Conservation (phyloP, 2,329 filamentous ascomycete genomes). For the Gaeumannomyces tritici region DNA sequence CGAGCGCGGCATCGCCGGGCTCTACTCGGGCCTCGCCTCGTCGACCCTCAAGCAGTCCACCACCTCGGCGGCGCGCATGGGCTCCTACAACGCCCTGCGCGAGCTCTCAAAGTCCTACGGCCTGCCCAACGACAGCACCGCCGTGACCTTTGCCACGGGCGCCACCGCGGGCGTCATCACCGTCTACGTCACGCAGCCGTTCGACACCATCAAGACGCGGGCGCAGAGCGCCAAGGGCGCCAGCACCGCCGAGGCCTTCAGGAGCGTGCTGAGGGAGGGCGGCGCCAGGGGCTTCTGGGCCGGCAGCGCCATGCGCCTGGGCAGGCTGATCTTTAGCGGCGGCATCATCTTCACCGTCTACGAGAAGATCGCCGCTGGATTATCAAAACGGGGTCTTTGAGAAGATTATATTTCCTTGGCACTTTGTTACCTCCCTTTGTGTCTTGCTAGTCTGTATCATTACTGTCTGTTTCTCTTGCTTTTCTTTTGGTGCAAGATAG, state of each 20-base stretch:
- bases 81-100: slow-evolving; percentile 36
- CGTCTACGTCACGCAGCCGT: slow-evolving; percentile 49
- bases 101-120: slow-evolving; percentile 16
- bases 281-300: slow-evolving; percentile 55
- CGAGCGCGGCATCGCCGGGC: slow-evolving; percentile 28
- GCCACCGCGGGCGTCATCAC: slow-evolving; percentile 51
- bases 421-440: no score
- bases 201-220: slow-evolving; percentile 55
- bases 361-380: slow-evolving; percentile 32
- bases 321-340: slow-evolving; percentile 54
- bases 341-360: slow-evolving; percentile 57
- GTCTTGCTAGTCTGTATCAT: no score
- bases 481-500: no score
- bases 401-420: no score
- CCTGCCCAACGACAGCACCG: slow-evolving; percentile 11
- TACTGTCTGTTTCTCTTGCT: no score
- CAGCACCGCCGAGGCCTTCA: slow-evolving; percentile 45
- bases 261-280: slow-evolving; percentile 42
- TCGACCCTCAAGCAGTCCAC: slow-evolving; percentile 38
- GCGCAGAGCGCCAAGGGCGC: slow-evolving; percentile 49
- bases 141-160: slow-evolving; percentile 50
- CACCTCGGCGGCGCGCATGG: slow-evolving; percentile 36
- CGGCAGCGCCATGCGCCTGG: slow-evolving; percentile 58
- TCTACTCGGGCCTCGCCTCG: slow-evolving; percentile 33
- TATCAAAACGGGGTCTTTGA: slow-evolving; percentile 7